phyloP scores from a whole-genome alignment of 2,329 filamentous ascomycete species.

The Chalaropsis thielavioides region DNA sequence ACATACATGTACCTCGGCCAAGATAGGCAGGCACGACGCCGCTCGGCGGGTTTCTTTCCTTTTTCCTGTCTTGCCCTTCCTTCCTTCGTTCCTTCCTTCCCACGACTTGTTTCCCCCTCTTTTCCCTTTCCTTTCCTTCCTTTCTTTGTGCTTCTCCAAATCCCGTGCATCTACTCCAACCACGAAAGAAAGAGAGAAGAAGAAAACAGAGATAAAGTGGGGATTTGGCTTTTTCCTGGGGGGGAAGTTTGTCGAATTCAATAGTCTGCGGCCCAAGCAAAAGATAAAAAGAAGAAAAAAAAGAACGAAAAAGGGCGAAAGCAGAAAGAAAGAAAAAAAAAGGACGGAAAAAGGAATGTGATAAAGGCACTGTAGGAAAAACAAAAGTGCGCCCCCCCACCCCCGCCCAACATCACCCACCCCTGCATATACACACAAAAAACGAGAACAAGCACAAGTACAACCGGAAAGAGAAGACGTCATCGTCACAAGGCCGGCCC shows the following conservation, averaged over 20 bases:
- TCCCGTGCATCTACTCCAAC: background rate
- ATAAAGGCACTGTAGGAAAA: no score
- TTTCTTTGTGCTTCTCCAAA: background rate
- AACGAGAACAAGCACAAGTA: background rate
- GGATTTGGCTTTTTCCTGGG: background rate
- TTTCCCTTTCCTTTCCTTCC: background rate
- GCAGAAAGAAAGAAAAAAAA: no score
- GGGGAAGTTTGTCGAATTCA: no score
- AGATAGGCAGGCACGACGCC: background rate
- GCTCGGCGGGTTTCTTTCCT: background rate
- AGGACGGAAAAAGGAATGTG: no score
- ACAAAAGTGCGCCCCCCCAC: no score
- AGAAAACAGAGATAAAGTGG: no score
- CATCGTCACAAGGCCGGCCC: background rate
- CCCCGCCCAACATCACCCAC: no score
- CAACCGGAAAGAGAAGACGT: background rate
- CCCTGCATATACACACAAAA: background rate
- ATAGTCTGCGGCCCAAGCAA: background rate
- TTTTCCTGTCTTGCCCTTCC: background rate
- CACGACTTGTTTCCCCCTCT: background rate
- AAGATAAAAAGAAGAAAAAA: no score
- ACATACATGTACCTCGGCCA: background rate
- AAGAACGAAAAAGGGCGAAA: no score
- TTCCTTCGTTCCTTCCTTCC: background rate
- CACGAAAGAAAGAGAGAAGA: background rate